phyloP scores from a whole-genome alignment of 768 basidiomycete species.

The Auriculariales sp. region DNA sequence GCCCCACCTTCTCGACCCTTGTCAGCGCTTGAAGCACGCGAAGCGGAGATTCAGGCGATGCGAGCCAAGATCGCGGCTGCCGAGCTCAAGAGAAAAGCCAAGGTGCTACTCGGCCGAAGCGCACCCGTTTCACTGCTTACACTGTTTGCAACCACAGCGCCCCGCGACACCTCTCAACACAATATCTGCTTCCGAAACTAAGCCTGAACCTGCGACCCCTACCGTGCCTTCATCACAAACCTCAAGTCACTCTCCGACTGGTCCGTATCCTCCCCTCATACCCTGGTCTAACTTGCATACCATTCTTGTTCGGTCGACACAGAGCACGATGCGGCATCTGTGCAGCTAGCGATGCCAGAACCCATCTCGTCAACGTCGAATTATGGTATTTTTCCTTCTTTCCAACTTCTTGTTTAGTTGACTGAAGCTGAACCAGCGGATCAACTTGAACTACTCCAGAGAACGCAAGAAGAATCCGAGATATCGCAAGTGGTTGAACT shows the following conservation, averaged over 20 bases:
- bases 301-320: too few relatives aligned
- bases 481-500: too few relatives aligned
- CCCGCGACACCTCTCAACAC: not conserved
- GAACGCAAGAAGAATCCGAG: too few relatives aligned
- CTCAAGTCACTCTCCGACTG: not conserved
- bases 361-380: too few relatives aligned
- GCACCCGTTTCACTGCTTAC: not conserved
- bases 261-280: not conserved
- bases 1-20: not conserved
- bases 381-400: too few relatives aligned
- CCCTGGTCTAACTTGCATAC: too few relatives aligned
- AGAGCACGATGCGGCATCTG: too few relatives aligned
- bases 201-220: slow-evolving; percentile 2
- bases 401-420: too few relatives aligned
- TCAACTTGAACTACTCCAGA: too few relatives aligned
- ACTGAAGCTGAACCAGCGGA: too few relatives aligned
- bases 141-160: not conserved
- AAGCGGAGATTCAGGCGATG: slow-evolving; percentile 60
- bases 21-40: slow-evolving; percentile 35
- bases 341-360: too few relatives aligned
- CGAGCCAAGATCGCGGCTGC: slow-evolving; percentile 52
- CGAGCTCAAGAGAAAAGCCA: slow-evolving; percentile 39
- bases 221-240: not conserved
- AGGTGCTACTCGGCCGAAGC: not conserved
- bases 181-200: not conserved